phyloP scores from a whole-genome alignment of 441 rosid species.

The Melastoma candidum region DNA sequence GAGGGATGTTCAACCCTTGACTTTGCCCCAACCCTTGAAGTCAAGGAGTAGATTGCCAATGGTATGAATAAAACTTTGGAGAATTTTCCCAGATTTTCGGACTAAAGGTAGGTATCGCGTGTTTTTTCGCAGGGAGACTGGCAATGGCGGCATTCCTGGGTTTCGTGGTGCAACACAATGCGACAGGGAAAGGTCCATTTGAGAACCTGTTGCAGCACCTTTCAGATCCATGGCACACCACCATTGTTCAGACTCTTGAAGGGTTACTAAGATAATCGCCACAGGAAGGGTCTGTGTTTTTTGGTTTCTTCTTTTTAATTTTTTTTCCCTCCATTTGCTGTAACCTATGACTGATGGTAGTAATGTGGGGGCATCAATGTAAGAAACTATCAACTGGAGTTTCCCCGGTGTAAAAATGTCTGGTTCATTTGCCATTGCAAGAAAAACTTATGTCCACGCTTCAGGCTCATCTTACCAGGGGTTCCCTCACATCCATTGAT shows the following conservation, averaged over 20 bases:
- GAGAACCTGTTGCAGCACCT: constrained; percentile 91
- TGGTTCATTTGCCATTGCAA: too few species aligned
- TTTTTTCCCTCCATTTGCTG: too few species aligned
- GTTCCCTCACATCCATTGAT: too few species aligned
- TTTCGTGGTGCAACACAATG: constrained; percentile 79
- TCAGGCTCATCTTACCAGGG: too few species aligned
- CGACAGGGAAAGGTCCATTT: constrained; percentile 89
- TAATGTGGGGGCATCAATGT: too few species aligned
- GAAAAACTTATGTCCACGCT: too few species aligned
- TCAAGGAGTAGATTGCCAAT: constrained; percentile 90
- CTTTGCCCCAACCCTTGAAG: constrained; percentile 73
- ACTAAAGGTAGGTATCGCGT: neutral
- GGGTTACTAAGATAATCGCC: constrained; percentile 20
- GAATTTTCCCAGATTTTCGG: too few species aligned
- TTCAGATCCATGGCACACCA: constrained; percentile 98
- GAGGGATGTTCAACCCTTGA: constrained; percentile 88
- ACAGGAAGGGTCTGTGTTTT: too few species aligned
- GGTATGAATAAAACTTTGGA: neutral
- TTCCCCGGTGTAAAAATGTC: too few species aligned
- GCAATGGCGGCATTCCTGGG: constrained; percentile 96
- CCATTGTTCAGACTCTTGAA: constrained; percentile 66
- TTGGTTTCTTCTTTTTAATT: too few species aligned
- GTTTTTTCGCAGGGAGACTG: constrained; percentile 61
- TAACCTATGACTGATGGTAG: too few species aligned
- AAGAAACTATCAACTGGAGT: too few species aligned